Conservation (phyloP, 2,329 filamentous ascomycete genomes). For the Hysterium pulicare region DNA sequence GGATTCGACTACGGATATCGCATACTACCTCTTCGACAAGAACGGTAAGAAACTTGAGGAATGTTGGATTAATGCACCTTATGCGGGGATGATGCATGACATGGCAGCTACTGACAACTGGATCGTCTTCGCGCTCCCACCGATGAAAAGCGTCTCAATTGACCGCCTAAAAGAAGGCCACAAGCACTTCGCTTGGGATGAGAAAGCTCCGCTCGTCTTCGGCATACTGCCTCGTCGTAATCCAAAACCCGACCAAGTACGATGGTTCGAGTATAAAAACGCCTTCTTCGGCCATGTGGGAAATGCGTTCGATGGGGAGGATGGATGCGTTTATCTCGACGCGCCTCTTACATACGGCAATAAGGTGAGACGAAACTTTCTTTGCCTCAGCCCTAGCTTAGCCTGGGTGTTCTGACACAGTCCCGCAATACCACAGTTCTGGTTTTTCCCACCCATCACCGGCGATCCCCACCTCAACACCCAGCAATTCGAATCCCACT, state of each 20-base stretch:
- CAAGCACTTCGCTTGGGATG: conserved; percentile 42
- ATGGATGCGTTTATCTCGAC: too few relatives aligned
- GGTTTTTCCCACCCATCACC: too few relatives aligned
- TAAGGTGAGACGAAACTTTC: too few relatives aligned
- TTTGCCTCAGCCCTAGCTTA: too few relatives aligned
- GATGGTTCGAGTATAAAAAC: conserved; percentile 37
- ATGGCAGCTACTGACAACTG: conserved; percentile 42
- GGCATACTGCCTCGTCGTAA: conserved; percentile 23
- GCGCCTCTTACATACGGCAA: too few relatives aligned
- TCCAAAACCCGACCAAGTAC: conserved; percentile 9
- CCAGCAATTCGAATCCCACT: too few relatives aligned
- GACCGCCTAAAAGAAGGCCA: conserved; percentile 38
- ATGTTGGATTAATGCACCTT: conserved; percentile 35
- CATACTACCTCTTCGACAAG: conserved; percentile 30
- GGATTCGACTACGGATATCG: conserved; percentile 39
- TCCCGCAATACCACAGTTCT: too few relatives aligned
- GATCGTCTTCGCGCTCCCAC: conserved; percentile 19
- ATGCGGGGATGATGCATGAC: conserved; percentile 43
- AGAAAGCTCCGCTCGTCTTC: conserved; percentile 24
- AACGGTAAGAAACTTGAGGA: conserved; percentile 30
- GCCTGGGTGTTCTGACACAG: too few relatives aligned
- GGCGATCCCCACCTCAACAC: too few relatives aligned
- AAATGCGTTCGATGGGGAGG: too few relatives aligned
- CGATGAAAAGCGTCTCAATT: conserved; percentile 24
- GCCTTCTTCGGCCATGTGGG: too few relatives aligned